These are phyloP conservation scores for Camillea tinctor DNA, from an alignment of 2,329 filamentous ascomycete species.

Conservation along the genomic window DNA sequence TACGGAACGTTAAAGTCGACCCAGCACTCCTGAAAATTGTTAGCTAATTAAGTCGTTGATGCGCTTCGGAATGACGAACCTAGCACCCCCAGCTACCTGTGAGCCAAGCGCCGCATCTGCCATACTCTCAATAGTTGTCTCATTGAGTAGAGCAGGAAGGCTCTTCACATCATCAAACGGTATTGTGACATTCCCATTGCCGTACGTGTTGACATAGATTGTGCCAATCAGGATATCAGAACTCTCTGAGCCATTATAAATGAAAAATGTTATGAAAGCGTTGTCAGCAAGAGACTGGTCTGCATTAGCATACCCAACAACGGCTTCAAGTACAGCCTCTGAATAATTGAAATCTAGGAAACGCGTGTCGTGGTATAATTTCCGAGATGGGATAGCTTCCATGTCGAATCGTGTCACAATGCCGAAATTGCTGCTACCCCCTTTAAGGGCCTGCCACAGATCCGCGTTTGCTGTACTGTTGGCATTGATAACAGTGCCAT, in stretches of 20 bases:
- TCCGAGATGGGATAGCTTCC: conserved; percentile 27
- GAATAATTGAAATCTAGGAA: conserved; percentile 16
- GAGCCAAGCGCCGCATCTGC: conserved; percentile 20
- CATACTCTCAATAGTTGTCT: conserved; percentile 13
- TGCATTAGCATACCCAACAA: conserved; percentile 20
- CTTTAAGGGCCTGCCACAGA: conserved; percentile 46
- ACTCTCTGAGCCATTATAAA: conserved; percentile 8
- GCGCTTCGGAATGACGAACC: conserved; percentile 11
- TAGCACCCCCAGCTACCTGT: conserved; percentile 11
- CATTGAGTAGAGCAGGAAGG: conserved; percentile 18
- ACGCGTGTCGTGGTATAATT: conserved; percentile 21
- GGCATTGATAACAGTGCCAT: conserved; percentile 42
- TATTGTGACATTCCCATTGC: conserved; percentile 15
- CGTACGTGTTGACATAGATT: conserved; percentile 23
- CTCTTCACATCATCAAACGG: conserved; percentile 15
- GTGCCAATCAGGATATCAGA: conserved; percentile 10
- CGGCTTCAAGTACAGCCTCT: conserved; percentile 19
- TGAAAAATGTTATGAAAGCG: conserved; percentile 21
- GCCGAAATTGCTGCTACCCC: conserved; percentile 48
- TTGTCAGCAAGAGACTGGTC: conserved; percentile 23
- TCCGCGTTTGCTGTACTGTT: conserved; percentile 38
- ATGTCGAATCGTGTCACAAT: conserved; percentile 39
- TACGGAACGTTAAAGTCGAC: conserved; percentile 23
- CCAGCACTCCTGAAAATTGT: conserved; percentile 11
- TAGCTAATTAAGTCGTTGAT: not conserved